Evolutionary conservation across 192 early-diverging fungal species (phyloP), one percentile per base, ranked within the genome.

Genomic region (Coemansia sp.): DNA sequence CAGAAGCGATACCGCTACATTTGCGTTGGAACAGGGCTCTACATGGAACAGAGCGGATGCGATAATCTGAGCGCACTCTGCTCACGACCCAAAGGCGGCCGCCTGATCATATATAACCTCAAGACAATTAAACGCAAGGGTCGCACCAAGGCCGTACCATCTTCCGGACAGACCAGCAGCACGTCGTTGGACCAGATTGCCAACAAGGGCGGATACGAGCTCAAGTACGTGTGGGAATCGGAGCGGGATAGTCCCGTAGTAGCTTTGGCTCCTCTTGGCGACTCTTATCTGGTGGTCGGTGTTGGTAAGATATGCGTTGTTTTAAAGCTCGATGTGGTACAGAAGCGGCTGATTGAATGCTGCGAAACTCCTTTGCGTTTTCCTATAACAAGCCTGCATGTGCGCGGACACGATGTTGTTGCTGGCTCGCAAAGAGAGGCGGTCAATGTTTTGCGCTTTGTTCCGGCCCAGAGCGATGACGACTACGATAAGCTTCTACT

Each of bases 171-270:
- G 20, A 25, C 10, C 9, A 40, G 37, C 29, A 59, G 20, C 43
- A 33, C 39, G 42, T n/a, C 65, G 21, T 10, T 34, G 20, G 15
- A 39, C 23, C 48, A 35, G 25, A 46, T 33, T 2, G 1, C 1
- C 20, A 9, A 3, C 20, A n/a, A 26, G 16, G 34, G 58, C 7
- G 55, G 45, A 26, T 74, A 67, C 20, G 77, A 74, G 62, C 72
- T 80, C n/a, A 66, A 64, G 10, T 75, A 68, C 43, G 69, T 74
- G 26, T 80, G 78, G 78, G 78, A 74, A 45, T 80, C 78, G 3
- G 68, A 58, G 49, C 67, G 78, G 12, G 25, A 20, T 7, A 63
- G 58, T 2, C 59, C 72, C 28, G 72, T 80, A 13, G 30, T 46
- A 23, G 78, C 78, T 4, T 43, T 80, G 33, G 69, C 72, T 1